Percentiles rank a stretch among this genome's conserved stretches.
Conservation (phyloP, 164 flowering plant genomes). For the Vitis riparia region DNA sequence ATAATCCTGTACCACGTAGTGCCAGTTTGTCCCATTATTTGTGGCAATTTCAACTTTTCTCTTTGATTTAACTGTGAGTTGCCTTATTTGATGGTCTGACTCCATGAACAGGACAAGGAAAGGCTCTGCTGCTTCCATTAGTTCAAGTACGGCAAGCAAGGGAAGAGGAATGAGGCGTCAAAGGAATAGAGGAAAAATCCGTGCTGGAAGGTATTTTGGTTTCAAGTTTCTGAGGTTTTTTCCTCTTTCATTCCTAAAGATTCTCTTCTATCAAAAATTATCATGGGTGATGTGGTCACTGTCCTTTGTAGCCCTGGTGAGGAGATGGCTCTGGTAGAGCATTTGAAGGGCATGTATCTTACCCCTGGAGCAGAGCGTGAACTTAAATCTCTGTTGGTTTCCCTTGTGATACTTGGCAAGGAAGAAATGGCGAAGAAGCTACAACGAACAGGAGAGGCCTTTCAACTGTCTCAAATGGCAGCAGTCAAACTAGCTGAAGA, state of each 20-base stretch:
- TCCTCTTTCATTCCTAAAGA: not conserved
- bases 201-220: conserved; percentile 84
- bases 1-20: not conserved
- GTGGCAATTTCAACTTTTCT: not conserved
- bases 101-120: conserved; percentile 56
- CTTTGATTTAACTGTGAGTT: conserved; percentile 6
- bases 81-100: not conserved
- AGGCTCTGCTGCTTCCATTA: conserved; percentile 59
- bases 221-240: not conserved
- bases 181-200: conserved; percentile 80
- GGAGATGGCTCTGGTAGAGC: conserved; percentile 90
- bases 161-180: conserved; percentile 66
- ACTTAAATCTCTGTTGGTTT: conserved; percentile 63
- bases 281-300: conserved; percentile 10
- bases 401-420: conserved; percentile 73
- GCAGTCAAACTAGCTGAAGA: conserved; percentile 82
- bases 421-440: conserved; percentile 81
- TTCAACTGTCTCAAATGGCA: conserved; percentile 76
- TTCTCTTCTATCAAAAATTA: not conserved
- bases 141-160: conserved; percentile 60
- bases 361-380: conserved; percentile 65
- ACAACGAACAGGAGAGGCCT: conserved; percentile 61
- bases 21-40: not conserved
- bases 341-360: conserved; percentile 83
- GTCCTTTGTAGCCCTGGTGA: conserved; percentile 72